Conservation (phyloP, 2,329 filamentous ascomycete species). For the Sporothrix protearum region DNA sequence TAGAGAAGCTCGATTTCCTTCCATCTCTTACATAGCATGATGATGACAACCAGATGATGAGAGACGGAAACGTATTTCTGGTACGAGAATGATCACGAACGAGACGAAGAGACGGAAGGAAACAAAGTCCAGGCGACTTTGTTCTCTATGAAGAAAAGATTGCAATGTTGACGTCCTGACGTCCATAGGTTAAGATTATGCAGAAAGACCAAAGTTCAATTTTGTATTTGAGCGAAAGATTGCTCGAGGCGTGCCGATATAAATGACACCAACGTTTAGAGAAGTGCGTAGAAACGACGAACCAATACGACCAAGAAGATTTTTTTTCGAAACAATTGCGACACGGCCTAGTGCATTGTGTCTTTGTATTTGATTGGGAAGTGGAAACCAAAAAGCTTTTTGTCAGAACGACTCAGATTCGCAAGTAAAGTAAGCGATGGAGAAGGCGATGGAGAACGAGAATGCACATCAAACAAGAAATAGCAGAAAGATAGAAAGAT, state of each 20-base stretch:
- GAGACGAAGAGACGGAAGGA: not conserved
- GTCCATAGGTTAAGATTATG: not conserved
- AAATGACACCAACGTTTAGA: not conserved
- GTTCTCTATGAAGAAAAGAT: not conserved
- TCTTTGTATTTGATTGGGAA: not conserved
- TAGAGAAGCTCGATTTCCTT: too few species aligned
- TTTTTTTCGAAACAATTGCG: not conserved
- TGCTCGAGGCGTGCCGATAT: not conserved
- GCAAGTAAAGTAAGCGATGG: too few species aligned
- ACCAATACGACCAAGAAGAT: not conserved
- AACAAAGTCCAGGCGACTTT: not conserved
- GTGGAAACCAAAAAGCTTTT: not conserved
- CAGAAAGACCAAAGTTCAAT: not conserved
- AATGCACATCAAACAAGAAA: too few species aligned
- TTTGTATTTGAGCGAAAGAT: not conserved
- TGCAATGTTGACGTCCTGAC: not conserved
- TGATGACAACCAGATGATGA: too few species aligned
- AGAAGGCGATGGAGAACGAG: not conserved
- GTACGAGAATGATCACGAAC: not conserved
- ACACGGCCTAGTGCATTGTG: not conserved
- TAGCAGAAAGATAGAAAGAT: not conserved
- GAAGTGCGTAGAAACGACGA: not conserved
- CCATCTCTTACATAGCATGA: too few species aligned
- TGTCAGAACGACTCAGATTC: not conserved
- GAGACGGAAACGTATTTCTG: not conserved